Base-by-base conservation (phyloP, 164 flowering plant species). In the Macadamia integrifolia region DNA sequence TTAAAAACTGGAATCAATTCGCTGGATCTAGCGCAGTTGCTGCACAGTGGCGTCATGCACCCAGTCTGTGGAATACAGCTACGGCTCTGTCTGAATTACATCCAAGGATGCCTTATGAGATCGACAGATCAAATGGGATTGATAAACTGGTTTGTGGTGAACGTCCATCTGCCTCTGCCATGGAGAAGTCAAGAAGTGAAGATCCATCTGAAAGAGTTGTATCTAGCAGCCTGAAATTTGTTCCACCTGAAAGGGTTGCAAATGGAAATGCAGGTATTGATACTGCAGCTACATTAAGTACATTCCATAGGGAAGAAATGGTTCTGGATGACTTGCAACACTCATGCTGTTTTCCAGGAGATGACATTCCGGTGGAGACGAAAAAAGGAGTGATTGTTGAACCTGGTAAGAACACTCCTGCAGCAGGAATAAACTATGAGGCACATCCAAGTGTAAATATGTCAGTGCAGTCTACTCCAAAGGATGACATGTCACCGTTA, bases 11-110 rank as follows among this genome's bases (percentile, higher is more conserved):
- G 93, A 83, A 60, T 71, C 83, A 83, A 44, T 67, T 80, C 62
- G 75, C 84, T 63, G 84, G 85, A 61, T 75, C 90, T 63, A 88
- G 87, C 63, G 82, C 87, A 64, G 82, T 83, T 64, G 18, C 68
- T 68, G 78, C 76, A 61, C 93, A 82, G 29, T 83, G 89, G 90
- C 80, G 76, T 62, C 93, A 84, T 70, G 80, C 85, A 46, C 83
- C 87, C 43, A 83, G 58, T 78, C 40, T 85, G 58, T 85, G 85
- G 75, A 80, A 74, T 69, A 64, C 82, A 79, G 66, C 80, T 35
- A 15, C 68, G 70, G 58, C 72, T 71, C 85, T 80, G 63, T 68
- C 82, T 73, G 90, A 88, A 43, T 64, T 73, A 69, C 86, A 73
- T 66, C 73, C 77, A 57, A 70, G 83, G 76, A 68, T 68, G 58